Percentiles rank a stretch among this genome's conserved stretches.
Conservation (phyloP, 176 grass and related monocot species). For the Dactylis glomerata region DNA sequence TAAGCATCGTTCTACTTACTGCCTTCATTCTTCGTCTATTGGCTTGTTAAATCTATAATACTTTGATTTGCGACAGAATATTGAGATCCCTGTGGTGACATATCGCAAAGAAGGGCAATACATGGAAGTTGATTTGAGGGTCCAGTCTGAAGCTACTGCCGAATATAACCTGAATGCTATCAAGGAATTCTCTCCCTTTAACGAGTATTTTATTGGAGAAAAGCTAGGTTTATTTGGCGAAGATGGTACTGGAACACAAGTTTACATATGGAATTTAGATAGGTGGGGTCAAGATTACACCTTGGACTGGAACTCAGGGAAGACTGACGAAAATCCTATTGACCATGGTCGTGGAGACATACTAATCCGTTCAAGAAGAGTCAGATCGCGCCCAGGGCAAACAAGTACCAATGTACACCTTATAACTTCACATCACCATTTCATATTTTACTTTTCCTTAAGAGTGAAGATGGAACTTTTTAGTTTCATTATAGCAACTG, state of each 20-base stretch:
- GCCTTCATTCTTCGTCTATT: not conserved
- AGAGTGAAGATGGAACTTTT: not conserved
- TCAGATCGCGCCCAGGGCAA: constrained; percentile 65
- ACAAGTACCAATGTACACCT: constrained; percentile 50
- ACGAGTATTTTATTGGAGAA: constrained; percentile 91
- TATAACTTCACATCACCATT: not conserved
- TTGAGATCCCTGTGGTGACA: constrained; percentile 85
- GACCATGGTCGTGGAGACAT: constrained; percentile 51
- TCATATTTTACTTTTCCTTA: not conserved
- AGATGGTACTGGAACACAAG: constrained; percentile 63
- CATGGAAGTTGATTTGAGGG: constrained; percentile 80
- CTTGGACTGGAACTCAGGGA: constrained; percentile 69
- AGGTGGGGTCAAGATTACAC: constrained; percentile 72
- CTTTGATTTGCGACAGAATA: constrained; percentile 49
- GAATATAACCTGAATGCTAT: constrained; percentile 64
- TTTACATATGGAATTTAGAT: constrained; percentile 95
- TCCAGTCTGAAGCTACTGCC: constrained; percentile 68
- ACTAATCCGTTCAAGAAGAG: constrained; percentile 77
- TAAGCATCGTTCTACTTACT: constrained; percentile 33
- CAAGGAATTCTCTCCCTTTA: constrained; percentile 82
- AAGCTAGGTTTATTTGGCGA: constrained; percentile 72
- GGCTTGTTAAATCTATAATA: constrained; percentile 7
- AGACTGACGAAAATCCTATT: constrained; percentile 21
- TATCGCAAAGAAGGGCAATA: constrained; percentile 66
- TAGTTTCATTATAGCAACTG: constrained; percentile 3